A percentile compares a stretch with the other conserved stretches of the same genome.
Conservation (phyloP, 805 yeast species). For the Kazachstania viticola region DNA sequence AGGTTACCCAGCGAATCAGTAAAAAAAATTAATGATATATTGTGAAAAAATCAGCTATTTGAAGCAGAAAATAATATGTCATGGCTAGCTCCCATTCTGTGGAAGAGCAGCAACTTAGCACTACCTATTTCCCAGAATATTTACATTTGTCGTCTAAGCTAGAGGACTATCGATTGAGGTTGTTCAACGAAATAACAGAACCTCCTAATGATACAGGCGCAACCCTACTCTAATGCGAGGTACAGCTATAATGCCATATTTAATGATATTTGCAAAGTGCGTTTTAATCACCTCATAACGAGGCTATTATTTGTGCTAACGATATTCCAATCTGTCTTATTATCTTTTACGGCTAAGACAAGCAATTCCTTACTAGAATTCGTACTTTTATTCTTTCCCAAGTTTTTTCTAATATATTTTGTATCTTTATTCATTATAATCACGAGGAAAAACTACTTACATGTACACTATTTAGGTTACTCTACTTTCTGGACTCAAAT, state of each 20-base stretch:
- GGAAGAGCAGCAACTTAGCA: too few relatives aligned
- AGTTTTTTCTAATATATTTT: conserved; percentile 19
- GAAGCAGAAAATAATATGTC: too few relatives aligned
- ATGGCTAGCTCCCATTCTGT: too few relatives aligned
- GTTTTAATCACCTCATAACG: conserved; percentile 30
- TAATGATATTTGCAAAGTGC: conserved; percentile 30
- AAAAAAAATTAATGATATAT: too few relatives aligned
- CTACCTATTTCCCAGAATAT: too few relatives aligned
- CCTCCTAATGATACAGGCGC: too few relatives aligned
- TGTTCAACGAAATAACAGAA: too few relatives aligned
- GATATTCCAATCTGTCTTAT: conserved; percentile 17
- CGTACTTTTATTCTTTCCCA: conserved; percentile 18
- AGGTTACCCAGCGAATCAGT: too few relatives aligned
- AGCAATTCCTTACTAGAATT: conserved; percentile 15
- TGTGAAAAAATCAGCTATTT: too few relatives aligned
- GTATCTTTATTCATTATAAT: conserved; percentile 27
- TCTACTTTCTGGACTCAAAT: conserved; percentile 13
- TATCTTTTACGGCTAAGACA: conserved; percentile 14
- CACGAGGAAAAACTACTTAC: conserved; percentile 31
- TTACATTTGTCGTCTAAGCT: too few relatives aligned
- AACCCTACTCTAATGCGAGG: conserved; percentile 13
- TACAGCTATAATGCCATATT: conserved; percentile 30
- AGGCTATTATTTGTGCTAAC: conserved; percentile 26
- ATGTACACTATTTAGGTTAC: conserved; percentile 26
- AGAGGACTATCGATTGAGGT: too few relatives aligned